These are phyloP conservation scores for Syzygium aqueum DNA, from an alignment of 345 rosid species.

Conservation along the genomic window DNA sequence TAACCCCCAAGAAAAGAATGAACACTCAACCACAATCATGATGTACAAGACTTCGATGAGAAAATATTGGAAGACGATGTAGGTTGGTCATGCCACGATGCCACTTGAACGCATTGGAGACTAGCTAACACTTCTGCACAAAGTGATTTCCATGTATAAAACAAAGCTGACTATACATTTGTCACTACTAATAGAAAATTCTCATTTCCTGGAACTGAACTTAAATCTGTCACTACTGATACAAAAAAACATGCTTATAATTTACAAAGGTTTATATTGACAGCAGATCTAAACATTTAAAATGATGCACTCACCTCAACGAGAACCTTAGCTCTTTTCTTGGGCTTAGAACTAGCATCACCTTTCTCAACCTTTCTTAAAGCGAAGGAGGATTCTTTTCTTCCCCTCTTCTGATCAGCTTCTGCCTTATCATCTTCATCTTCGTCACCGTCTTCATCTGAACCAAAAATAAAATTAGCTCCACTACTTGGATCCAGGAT, in stretches of 20 bases:
- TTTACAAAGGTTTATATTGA: not conserved
- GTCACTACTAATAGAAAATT: not conserved
- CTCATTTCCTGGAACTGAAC: not conserved
- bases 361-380: conserved; percentile 32
- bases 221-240: not conserved
- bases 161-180: not conserved
- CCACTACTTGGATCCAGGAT: not conserved
- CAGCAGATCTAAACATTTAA: not conserved
- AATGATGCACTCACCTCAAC: conserved; percentile 49
- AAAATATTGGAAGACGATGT: not conserved
- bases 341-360: conserved; percentile 29
- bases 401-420: conserved; percentile 30
- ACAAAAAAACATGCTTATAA: not conserved
- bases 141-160: not conserved
- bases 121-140: not conserved
- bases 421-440: conserved; percentile 33
- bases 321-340: conserved; percentile 65
- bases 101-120: not conserved
- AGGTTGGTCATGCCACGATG: not conserved
- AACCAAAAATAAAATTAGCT: not conserved
- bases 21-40: not conserved
- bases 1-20: not conserved
- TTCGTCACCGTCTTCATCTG: conserved; percentile 22
- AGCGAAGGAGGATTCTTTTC: conserved; percentile 21
- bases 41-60: not conserved